These are phyloP conservation scores for Alternaria incomplexa DNA, from an alignment of 2,329 filamentous ascomycete species.

Conservation along the genomic window DNA sequence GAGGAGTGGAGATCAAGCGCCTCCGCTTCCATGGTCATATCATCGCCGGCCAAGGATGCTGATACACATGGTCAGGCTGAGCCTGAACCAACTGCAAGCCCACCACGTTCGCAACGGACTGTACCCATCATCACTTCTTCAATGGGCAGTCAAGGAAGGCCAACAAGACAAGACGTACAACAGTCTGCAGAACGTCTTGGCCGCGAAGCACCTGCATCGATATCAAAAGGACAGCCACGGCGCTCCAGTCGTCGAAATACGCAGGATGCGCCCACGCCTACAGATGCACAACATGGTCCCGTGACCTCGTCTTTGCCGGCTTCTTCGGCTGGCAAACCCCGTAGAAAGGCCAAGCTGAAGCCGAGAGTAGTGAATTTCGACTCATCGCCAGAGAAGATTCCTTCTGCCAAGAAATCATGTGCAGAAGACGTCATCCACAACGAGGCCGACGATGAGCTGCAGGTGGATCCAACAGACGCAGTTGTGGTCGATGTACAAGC, in stretches of 20 bases:
- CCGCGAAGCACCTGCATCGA: background rate
- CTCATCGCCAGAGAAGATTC: slow-evolving; percentile 25
- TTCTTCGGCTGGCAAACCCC: slow-evolving; percentile 36
- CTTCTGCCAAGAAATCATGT: background rate
- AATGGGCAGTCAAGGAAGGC: background rate
- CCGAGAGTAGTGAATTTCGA: slow-evolving; percentile 32
- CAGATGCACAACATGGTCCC: background rate
- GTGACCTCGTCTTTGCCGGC: slow-evolving; percentile 23
- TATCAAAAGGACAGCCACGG: background rate
- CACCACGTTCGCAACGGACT: slow-evolving; percentile 6
- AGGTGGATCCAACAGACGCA: background rate
- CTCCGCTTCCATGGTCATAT: slow-evolving; percentile 33
- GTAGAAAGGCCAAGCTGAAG: slow-evolving; percentile 31
- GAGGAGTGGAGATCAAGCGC: slow-evolving; percentile 26
- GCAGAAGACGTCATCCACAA: background rate
- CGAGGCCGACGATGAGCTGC: background rate
- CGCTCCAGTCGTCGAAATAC: background rate
- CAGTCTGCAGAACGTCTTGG: slow-evolving; percentile 22
- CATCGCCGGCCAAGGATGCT: slow-evolving; percentile 13
- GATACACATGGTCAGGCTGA: background rate
- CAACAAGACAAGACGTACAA: slow-evolving; percentile 14
- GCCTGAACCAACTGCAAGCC: background rate
- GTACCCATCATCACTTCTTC: slow-evolving; percentile 10
- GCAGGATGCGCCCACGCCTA: background rate
- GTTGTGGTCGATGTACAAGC: background rate